Base-by-base conservation (phyloP, 192 early-diverging fungal species). In the Backusella tuberculispora region DNA sequence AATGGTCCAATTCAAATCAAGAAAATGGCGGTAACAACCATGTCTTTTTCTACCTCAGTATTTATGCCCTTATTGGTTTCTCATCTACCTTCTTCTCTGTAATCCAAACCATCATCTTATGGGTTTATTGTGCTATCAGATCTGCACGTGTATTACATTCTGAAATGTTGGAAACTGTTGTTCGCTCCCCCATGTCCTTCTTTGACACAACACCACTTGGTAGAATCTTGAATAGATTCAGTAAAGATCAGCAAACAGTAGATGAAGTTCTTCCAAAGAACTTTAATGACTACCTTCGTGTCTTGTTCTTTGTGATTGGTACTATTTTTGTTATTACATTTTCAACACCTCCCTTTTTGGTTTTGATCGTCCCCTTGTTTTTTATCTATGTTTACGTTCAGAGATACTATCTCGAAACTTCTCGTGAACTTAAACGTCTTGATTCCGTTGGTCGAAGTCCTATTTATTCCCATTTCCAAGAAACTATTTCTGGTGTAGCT, bases 201-300 rank as follows among this genome's bases (percentile, higher is more conserved):
- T 95, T 94, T 79, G 92, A 92, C 60, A 83, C 81, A 15, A 95
- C 95, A 1, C 95, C 95, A 19, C 78, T 94, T 1, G 94, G 96
- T 10, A 90, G 96, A 63, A 89, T 97, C 73, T 77, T 96, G 29
- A 95, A 98, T 76, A 89, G 96, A n/a, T 96, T 98, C 78, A 92
- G 92, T 66, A 95, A 94, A 71, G 96, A 98, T 77, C 88, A 92
- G 72, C 88, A 91, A 78, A 91, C 89, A 19, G 82, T 94, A 9
- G 95, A 95, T 72, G 92, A 95, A 76, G 79, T 86, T 9, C 80
- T 94, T 17, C 90, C 91, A 24, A 74, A 85, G 40, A 82, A 83
- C 15, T 86, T 91, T 60, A 66, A 76, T 26, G 82, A 73, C 15
- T 94, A 84, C 60, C 83, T 89, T 65, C 76, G 78, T 47, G 76